Base-by-base conservation (phyloP, 805 yeast genomes). In the baker's yeast (Saccharomyces cerevisiae) region DNA sequence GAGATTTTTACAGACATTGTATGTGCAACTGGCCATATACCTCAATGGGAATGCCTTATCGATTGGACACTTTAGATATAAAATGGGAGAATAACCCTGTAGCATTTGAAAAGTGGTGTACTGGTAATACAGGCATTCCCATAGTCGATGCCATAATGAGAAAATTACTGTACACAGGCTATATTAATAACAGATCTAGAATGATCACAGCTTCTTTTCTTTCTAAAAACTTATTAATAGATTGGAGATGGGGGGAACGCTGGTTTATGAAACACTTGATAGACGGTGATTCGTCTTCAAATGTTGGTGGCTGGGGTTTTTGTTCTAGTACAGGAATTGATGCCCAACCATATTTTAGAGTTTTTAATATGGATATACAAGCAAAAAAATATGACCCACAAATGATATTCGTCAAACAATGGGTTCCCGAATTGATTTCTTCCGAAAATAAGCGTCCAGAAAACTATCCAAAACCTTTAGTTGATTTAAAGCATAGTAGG, bases 301-400 rank as follows among this genome's bases (percentile, higher is more conserved):
- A 81, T 62, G 73, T 75, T 48, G 83, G 81, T 6, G 84, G 84
- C 1, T 81, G 84, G 85, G 80, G 80, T 1, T 79, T 79, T 63
- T 69, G 77, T 46, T 73, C 81, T 3, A 73, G 80, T 56, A 75
- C 78, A 1, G 83, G 83, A 1, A 74, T 78, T 14, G 81, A 79
- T 59, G 76, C 80, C 1, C 84, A 80, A 60, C 84, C 84, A 2
- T 80, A 77, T 69, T 80, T 79, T 62, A 70, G 84, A 24, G 76
- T 79, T 5, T 78, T 81, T 63, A 80, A 81, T 58, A 81, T 82
- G 24, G 73, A 71, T 57, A 59, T 76, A 2, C 84, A 81, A 57
- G 74, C 79, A 29, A 75, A 73, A 57, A 76, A 72, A 57, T 79
- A 73, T 56, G 84, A 79, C 55, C 74, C 74, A 0, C 64, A 74